Base-by-base conservation (phyloP, 257 asterid genomes). In the Jacaranda mimosifolia region DNA sequence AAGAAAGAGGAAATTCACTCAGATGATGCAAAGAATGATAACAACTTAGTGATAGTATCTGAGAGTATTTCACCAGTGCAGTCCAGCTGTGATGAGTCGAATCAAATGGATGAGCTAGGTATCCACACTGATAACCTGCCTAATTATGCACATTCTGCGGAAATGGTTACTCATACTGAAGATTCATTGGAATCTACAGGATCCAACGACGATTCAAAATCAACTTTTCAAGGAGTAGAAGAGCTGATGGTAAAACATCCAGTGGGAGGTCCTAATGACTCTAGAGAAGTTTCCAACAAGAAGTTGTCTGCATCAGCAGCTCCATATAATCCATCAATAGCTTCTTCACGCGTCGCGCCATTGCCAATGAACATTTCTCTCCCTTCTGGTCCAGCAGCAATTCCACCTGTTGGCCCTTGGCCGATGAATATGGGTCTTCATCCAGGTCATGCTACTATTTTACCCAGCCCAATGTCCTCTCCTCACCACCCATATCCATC, bases 221-320 rank as follows among this genome's bases (percentile, higher is more conserved):
- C 82, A 59, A 75, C 70, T 72, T 73, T 79, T 68, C 87, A 85
- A 77, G 93, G 68, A 72, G 84, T 76, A 38, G 95, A 84, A 80
- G 89, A 85, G 67, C 81, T 70, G 77, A 82, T 77, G 79, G 84
- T 70, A 35, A 85, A 82, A 53, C 73, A 82, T 81, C 74, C 85
- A 21, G 80, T 63, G 62, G 72, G 84, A 42, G 74, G 70, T 77
- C 78, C 86, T 51, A 80, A 69, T 83, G 97, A 92, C 81, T 76
- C 84, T 48, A 88, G 85, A 76, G 97, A 94, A 77, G 81, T 81
- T 80, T 79, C 93, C 40, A 84, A 82, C 78, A 92, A 86, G 86
- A 94, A 93, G 89, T 76, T 95, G 77, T 95, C 99, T 72, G 99
- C 99, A 59, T 91, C 94, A 52, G 99, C 99, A 66, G 92, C 97